phyloP scores from a whole-genome alignment of 495 filamentous ascomycete species.

The Trichoderma asperelloides region DNA sequence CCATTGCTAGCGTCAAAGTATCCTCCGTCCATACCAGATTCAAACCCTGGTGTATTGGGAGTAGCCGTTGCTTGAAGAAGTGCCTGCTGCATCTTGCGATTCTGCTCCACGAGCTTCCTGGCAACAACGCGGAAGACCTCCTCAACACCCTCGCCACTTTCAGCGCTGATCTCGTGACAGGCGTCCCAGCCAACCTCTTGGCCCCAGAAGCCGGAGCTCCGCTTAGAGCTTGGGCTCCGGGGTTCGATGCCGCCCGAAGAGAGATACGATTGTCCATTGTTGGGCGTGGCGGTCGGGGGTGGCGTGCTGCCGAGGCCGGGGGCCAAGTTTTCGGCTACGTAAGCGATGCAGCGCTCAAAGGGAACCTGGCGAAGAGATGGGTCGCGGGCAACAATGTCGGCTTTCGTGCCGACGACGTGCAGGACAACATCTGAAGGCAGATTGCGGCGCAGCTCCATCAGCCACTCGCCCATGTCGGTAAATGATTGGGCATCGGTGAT shows the following conservation, averaged over 20 bases:
- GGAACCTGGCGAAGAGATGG: conserved; percentile 70
- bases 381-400: conserved; percentile 77
- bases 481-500: conserved; percentile 84
- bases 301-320: conserved; percentile 56
- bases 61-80: conserved; percentile 34
- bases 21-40: conserved; percentile 20
- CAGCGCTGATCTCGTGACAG: conserved; percentile 92
- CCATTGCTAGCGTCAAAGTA: conserved; percentile 40
- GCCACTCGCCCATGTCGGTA: conserved; percentile 88
- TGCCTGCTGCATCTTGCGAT: conserved; percentile 57
- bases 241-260: conserved; percentile 30
- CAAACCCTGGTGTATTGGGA: conserved; percentile 23
- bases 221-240: conserved; percentile 62
- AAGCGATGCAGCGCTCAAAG: conserved; percentile 89
- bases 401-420: conserved; percentile 93
- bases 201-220: conserved; percentile 79
- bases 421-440: conserved; percentile 69
- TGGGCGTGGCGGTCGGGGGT: conserved; percentile 46
- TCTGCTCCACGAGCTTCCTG: conserved; percentile 88
- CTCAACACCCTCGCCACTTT: conserved; percentile 91
- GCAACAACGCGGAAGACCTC: conserved; percentile 96
- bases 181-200: conserved; percentile 92
- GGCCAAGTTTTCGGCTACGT: conserved; percentile 82
- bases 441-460: conserved; percentile 67
- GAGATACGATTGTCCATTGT: conserved; percentile 12